Percentiles rank a stretch among this genome's conserved stretches.
Conservation (phyloP, 495 filamentous ascomycete genomes). For the Aspergillus egyptiacus region DNA sequence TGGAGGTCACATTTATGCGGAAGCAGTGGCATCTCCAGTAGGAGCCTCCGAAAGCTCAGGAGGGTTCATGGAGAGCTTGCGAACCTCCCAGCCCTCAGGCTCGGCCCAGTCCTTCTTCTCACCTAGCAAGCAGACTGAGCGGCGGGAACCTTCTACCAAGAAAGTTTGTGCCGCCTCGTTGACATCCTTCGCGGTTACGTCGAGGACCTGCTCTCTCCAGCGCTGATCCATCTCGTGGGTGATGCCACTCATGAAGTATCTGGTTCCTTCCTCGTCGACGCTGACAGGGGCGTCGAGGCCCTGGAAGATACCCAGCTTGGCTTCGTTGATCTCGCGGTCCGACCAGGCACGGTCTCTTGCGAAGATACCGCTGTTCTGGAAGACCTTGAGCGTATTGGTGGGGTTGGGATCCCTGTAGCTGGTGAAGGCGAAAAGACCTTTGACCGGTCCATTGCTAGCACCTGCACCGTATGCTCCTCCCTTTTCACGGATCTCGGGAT, state of each 20-base stretch:
- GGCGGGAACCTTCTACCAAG: constrained; percentile 60
- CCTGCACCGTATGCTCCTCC: constrained; percentile 94
- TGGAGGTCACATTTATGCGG: constrained; percentile 11
- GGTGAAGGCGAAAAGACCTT: constrained; percentile 88
- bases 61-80: constrained; percentile 38
- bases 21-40: constrained; percentile 17
- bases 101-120: constrained; percentile 74
- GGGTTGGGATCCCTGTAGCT: constrained; percentile 98
- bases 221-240: constrained; percentile 84
- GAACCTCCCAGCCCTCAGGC: constrained; percentile 36
- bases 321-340: constrained; percentile 84
- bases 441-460: constrained; percentile 70
- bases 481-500: constrained; percentile 97
- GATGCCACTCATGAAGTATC: constrained; percentile 76
- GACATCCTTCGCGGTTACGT: constrained; percentile 78
- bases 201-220: constrained; percentile 78
- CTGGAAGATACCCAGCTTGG: constrained; percentile 92
- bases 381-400: constrained; percentile 76
- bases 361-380: constrained; percentile 75
- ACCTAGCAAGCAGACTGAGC: constrained; percentile 64
- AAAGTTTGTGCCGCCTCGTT: constrained; percentile 74
- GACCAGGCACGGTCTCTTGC: constrained; percentile 82
- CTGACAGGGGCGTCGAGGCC: constrained; percentile 85
- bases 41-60: not conserved
- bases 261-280: constrained; percentile 84